Evolutionary conservation across 73 alveolate genomes (phyloP).

Genomic region (Paramecium caudatum): DNA sequence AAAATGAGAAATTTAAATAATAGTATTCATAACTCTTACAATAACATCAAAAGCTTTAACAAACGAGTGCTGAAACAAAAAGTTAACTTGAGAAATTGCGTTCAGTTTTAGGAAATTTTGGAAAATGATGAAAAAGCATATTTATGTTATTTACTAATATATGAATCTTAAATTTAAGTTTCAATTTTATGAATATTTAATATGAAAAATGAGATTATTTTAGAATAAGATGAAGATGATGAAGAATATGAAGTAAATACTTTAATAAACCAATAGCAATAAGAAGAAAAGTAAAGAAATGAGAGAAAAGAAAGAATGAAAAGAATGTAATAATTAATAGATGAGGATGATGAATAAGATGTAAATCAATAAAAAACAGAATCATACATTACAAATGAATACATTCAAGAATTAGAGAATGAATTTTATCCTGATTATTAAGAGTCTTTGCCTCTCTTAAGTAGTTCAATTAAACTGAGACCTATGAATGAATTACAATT

Average conservation of each 20-base stretch:
- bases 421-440: neutral
- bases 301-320: neutral
- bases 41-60: constrained; percentile 28
- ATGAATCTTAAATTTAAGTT: neutral
- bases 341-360: neutral
- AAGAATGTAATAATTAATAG: constrained; percentile 9
- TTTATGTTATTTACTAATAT: neutral
- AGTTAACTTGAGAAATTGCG: constrained; percentile 24
- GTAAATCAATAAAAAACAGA: neutral
- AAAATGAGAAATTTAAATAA: constrained; percentile 40
- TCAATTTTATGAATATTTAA: no score
- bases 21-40: neutral
- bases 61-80: constrained; percentile 37
- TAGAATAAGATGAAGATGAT: constrained; percentile 37
- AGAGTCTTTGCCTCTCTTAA: neutral
- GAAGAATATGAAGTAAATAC: constrained; percentile 37
- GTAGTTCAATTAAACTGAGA: constrained; percentile 21
- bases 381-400: constrained; percentile 23
- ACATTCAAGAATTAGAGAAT: neutral
- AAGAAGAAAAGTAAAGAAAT: neutral
- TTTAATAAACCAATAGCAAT: no score
- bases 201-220: constrained; percentile 31
- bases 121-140: constrained; percentile 5
- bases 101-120: constrained; percentile 40
- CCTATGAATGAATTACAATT: constrained; percentile 57